Evolutionary conservation across 192 early-diverging fungal genomes (phyloP).

Genomic region (Oehlia diaphana): DNA sequence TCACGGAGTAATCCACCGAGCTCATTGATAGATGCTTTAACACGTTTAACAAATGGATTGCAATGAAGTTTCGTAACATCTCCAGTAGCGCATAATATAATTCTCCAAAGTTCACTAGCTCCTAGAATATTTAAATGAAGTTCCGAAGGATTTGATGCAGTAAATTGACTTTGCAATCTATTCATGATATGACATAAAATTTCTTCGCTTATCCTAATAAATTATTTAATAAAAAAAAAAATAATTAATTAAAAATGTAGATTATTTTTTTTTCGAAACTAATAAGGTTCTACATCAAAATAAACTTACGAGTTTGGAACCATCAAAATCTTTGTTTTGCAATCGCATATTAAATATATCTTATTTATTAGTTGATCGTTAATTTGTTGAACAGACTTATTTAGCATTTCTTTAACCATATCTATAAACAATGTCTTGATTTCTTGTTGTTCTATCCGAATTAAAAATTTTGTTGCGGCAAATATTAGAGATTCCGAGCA

Average conservation of each 20-base stretch:
- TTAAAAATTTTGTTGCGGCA: background rate
- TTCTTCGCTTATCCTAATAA: slow-evolving; percentile 5
- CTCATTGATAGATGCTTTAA: background rate
- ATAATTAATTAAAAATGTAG: too few relatives aligned
- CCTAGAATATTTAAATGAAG: background rate
- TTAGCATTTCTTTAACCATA: background rate
- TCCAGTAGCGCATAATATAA: background rate
- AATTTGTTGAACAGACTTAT: background rate
- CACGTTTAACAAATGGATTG: background rate
- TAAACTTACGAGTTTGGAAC: background rate
- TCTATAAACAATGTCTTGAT: background rate
- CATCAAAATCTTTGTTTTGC: background rate
- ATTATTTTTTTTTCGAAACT: too few relatives aligned
- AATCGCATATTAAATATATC: background rate
- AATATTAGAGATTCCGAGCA: background rate
- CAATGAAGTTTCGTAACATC: background rate
- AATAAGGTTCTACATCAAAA: background rate
- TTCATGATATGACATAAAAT: slow-evolving; percentile 9
- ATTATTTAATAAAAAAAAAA: background rate
- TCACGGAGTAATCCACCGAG: background rate
- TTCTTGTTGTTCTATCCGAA: background rate
- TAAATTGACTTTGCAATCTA: background rate
- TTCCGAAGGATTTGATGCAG: background rate
- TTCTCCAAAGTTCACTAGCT: background rate
- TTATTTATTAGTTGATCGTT: background rate